These are phyloP conservation scores for Tilletia caries DNA, from an alignment of 1,284 basidiomycete species.

Conservation along the genomic window DNA sequence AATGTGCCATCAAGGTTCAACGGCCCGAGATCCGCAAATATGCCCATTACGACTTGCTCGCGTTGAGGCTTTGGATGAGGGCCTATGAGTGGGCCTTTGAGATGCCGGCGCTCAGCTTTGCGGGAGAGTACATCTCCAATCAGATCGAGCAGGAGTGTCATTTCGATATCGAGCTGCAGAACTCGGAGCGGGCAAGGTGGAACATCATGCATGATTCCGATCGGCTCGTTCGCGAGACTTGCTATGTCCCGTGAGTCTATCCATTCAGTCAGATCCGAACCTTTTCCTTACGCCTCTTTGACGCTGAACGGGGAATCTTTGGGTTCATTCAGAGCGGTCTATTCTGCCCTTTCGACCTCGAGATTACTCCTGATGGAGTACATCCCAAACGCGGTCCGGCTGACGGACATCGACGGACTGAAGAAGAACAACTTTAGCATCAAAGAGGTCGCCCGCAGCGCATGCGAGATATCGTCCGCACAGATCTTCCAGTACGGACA, in stretches of 20 bases:
- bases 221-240: slow-evolving; percentile 31
- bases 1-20: slow-evolving; percentile 48
- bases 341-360: slow-evolving; percentile 32
- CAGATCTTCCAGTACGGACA: slow-evolving; percentile 49
- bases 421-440: slow-evolving; percentile 36
- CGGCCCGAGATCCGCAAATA: slow-evolving; percentile 42
- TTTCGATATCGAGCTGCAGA: slow-evolving; percentile 34
- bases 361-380: slow-evolving; percentile 44
- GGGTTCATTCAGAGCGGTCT: slow-evolving; percentile 15
- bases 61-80: slow-evolving; percentile 36
- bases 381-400: slow-evolving; percentile 34
- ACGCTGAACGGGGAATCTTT: too few relatives aligned
- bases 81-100: slow-evolving; percentile 45
- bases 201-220: slow-evolving; percentile 35
- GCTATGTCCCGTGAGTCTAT: slow-evolving; percentile 34
- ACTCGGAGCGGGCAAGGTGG: slow-evolving; percentile 31
- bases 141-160: slow-evolving; percentile 45
- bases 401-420: slow-evolving; percentile 39
- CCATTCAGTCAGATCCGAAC: too few relatives aligned
- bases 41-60: slow-evolving; percentile 43
- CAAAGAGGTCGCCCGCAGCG: slow-evolving; percentile 32
- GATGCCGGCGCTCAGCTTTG: slow-evolving; percentile 32
- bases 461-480: slow-evolving; percentile 43
- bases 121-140: slow-evolving; percentile 40
- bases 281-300: not conserved